Evolutionary conservation across 139 green algal genomes (phyloP), one percentile per base, ranked within the genome.

Genomic region (Coelastrella sp.): DNA sequence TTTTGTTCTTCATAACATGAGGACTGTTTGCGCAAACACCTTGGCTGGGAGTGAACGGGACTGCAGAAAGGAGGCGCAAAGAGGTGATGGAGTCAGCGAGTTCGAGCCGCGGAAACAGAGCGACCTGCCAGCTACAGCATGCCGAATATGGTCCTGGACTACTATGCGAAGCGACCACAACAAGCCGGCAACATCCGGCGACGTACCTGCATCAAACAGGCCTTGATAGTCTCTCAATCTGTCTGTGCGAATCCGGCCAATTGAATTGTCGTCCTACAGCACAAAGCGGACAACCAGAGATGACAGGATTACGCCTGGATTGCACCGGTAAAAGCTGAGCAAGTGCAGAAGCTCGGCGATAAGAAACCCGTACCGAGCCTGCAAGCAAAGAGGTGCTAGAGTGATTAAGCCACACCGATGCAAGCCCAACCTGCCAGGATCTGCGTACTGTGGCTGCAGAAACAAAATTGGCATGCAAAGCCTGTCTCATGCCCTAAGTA

Each of bases 11-110:
- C 86, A 91, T 68, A 1, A 57, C 73, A 32, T 77, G 11, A 20
- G 59, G 57, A 19, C 64, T 84, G 17, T 17, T 20, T 58, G 86
- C 47, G 32, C 60, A 86, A 20, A 84, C 86, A 13, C 86, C 86
- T 73, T 90, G 86, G 66, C 83, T 89, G 5, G 83, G 83, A 20
- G 83, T 89, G 66, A 89, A 89, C n/a, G 86, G 86, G 7, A 90
- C 86, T 90, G 86, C 85, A 57, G 56, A 56, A 83, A 81, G 84
- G 54, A 89, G 71, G n/a, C 47, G 17, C 57, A 71, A 14, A 61
- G 81, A n/a, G 82, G 22, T 10, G 47, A 82, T 60, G 83, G 83
- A n/a, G 82, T 71, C 64, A 71, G 76, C 76, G 76, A 82, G 76
- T 82, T 82, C 6, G 8, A 82, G 76, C 76, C 76, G 76, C n/a